Evolutionary conservation across 805 yeast genomes (phyloP).

Genomic region (Phaffomyces thermotolerans): DNA sequence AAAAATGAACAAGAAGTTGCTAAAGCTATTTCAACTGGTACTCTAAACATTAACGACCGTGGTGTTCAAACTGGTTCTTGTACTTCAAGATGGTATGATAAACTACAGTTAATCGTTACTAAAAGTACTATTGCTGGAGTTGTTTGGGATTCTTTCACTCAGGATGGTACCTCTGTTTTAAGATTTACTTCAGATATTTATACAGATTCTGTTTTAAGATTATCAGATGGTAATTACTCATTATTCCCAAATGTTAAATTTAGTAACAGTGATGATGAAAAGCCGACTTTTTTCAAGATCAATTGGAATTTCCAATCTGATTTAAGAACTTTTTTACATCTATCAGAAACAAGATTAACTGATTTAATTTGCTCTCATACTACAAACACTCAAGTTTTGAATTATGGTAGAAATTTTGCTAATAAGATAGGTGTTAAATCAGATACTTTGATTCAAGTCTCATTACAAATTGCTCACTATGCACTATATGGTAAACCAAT

Average conservation of each 20-base stretch:
- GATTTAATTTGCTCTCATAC: conserved; percentile 77
- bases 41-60: conserved; percentile 53
- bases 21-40: conserved; percentile 78
- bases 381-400: conserved; percentile 67
- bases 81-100: conserved; percentile 90
- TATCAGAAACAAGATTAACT: conserved; percentile 83
- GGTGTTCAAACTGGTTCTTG: conserved; percentile 92
- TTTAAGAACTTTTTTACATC: conserved; percentile 44
- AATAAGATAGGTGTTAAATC: conserved; percentile 77
- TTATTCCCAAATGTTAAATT: conserved; percentile 31
- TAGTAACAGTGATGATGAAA: conserved; percentile 7
- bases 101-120: conserved; percentile 73
- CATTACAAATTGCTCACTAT: conserved; percentile 85
- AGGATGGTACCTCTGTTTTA: conserved; percentile 87
- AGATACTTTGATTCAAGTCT: conserved; percentile 86
- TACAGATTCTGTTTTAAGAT: conserved; percentile 79
- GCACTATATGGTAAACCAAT: conserved; percentile 86
- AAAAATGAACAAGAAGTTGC: conserved; percentile 27
- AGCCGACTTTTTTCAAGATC: conserved; percentile 23
- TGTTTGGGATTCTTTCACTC: conserved; percentile 86
- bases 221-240: conserved; percentile 61
- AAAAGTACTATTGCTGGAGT: conserved; percentile 84
- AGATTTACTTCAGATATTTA: conserved; percentile 84
- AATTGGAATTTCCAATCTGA: conserved; percentile 32
- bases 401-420: conserved; percentile 71